phyloP scores from a whole-genome alignment of 2,329 filamentous ascomycete species.

The Trichoderma brevicompactum region DNA sequence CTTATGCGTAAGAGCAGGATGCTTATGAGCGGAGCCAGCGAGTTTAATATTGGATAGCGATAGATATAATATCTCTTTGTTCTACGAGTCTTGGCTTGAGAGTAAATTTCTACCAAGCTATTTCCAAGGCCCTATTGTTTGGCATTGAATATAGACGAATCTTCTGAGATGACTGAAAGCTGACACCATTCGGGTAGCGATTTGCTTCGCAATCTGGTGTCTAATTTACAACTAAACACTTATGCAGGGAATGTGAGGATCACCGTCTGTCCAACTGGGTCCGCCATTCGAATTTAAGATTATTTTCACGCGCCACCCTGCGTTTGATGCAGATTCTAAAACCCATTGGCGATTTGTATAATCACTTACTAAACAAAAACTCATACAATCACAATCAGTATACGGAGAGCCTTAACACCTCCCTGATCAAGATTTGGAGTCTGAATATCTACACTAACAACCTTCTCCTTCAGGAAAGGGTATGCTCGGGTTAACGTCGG shows the following conservation, averaged over 20 bases:
- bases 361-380: background rate
- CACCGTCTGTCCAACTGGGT: no score
- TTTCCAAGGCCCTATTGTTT: no score
- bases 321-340: background rate
- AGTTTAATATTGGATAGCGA: conserved; percentile 69
- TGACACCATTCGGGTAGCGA: background rate
- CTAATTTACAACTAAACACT: background rate
- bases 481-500: conserved; percentile 19
- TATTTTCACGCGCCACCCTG: background rate
- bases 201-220: background rate
- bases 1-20: conserved; percentile 66
- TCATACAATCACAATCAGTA: background rate
- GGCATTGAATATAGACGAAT: no score
- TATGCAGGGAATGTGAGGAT: background rate
- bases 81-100: background rate
- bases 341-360: background rate
- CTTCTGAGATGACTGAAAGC: background rate
- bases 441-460: background rate
- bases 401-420: background rate
- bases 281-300: background rate
- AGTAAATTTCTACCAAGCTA: background rate
- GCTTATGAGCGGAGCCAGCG: conserved; percentile 65
- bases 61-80: background rate
- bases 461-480: conserved; percentile 13
- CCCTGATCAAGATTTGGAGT: conserved; percentile 1